Base-by-base conservation (phyloP, 1,139 yeast genomes). In the Spathaspora sp. region DNA sequence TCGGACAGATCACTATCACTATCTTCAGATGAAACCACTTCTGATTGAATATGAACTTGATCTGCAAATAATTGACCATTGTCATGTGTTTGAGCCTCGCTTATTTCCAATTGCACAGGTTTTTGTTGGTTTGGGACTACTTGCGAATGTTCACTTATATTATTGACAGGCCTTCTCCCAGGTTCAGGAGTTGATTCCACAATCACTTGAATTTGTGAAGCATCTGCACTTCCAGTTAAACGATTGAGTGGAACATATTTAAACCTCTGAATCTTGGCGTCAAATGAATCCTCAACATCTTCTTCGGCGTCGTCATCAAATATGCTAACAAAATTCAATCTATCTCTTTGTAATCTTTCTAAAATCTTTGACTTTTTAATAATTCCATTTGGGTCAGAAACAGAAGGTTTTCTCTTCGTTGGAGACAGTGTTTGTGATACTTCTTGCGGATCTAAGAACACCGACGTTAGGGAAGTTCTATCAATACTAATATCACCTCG, bases 281-380 rank as follows among this genome's bases (percentile, higher is more conserved):
- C 42, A 45, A 50, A 50, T 11, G 48, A 46, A 38, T 50, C 53
- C 23, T 47, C 45, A 8, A 43, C 31, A 8, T 17, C 29, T 7
- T 41, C 43, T 7, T 27, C 43, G 15, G n/a, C 36, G 9, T 33
- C 41, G 3, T 44, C 45, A 13, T 44, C 47, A 13, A 43, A 47
- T 26, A 43, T 29, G 6, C 42, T 36, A n/a, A 51, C 46, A 41
- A 49, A 49, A 18, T 42, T 41, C 29, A 49, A 45, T 24, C 46
- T 31, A 26, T 45, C 44, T 26, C 44, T 26, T 18, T 45, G 36
- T 17, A 48, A 41, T 9, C 25, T 31, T 47, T 50, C 46, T 15
- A 48, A n/a, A 9, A 47, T 49, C 17, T 49, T 51, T 2, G 55
- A 41, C 42, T 48, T 48, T 37, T 50, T 51, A 10, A 50, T 17